Evolutionary conservation across 495 filamentous ascomycete genomes (phyloP).

Genomic region (Neurospora sp.): DNA sequence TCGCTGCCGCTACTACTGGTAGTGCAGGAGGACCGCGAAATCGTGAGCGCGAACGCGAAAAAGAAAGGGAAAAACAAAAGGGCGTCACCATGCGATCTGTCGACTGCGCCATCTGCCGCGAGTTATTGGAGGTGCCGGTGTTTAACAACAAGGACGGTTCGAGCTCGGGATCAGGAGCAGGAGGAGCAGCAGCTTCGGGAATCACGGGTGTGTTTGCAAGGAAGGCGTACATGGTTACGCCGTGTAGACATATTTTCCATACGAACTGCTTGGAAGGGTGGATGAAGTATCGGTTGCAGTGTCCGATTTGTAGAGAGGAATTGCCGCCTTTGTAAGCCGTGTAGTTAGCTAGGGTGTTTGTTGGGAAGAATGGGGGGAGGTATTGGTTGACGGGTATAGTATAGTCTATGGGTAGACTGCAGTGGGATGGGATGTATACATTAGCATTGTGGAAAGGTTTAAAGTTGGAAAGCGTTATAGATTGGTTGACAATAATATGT

Average conservation of each 20-base stretch:
- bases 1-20: neutral
- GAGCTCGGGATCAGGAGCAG: too few relatives aligned
- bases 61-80: conserved; percentile 33
- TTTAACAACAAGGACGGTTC: conserved; percentile 34
- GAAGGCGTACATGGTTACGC: conserved; percentile 90
- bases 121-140: conserved; percentile 80
- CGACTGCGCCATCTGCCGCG: conserved; percentile 93
- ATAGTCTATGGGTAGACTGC: neutral
- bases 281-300: conserved; percentile 88
- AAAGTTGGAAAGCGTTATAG: neutral
- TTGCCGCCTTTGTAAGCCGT: conserved; percentile 61
- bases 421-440: neutral
- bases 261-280: conserved; percentile 88
- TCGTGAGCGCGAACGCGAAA: conserved; percentile 19
- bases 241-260: conserved; percentile 94
- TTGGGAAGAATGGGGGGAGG: neutral
- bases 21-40: conserved; percentile 1
- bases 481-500: neutral
- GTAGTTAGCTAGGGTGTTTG: neutral
- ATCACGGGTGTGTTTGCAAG: conserved; percentile 64
- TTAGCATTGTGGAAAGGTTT: neutral
- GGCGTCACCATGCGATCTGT: conserved; percentile 38
- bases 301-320: conserved; percentile 89
- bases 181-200: conserved; percentile 21
- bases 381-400: neutral